Evolutionary conservation across 208 protist species (phyloP), one percentile per base, ranked within the genome.

Genomic region (Trichomonas vaginalis): DNA sequence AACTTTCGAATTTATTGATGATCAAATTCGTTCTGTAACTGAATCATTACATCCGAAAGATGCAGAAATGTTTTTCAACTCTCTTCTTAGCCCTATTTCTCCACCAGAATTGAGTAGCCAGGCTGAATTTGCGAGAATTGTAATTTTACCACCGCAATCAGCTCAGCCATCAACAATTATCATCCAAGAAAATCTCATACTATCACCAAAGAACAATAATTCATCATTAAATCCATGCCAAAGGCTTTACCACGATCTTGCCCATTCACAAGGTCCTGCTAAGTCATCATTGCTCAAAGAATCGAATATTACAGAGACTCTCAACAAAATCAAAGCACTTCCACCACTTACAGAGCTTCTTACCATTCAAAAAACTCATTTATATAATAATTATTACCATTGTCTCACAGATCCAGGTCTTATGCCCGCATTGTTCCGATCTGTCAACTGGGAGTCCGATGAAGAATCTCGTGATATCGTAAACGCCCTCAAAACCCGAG

Each of bases 1-100:
- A 14, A 48, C 86, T 32, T 92, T 32, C n/a, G 45, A 92, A 92
- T 92, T 92, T 51, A 92, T 92, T 47, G 86, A 92, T 92, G 86
- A 92, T 51, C 40, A 48, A 56, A 35, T 92, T n/a, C 17, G 40
- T 15, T 48, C 15, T 51, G 32, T 92, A n/a, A n/a, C 45, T 51
- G 40, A 48, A n/a, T 51, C 14, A 35, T 51, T 92, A n/a, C 86
- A 92, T 92, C 86, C 86, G 51, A 10, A 48, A 15, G 86, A 92
- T 92, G 40, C 86, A 2, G 35, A 51, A 35, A 48, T 39, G 2
- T 92, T 51, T 45, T 92, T 92, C 37, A 48, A 92, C 39, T 42
- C 86, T 35, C 37, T 92, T 0, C 17, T 92, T 17, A 51, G 45
- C 17, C 86, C 86, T 0, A 42, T 51, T 15, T 9, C 23, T 39